A percentile compares a stretch with the other conserved stretches of the same genome.
Evolutionary conservation across 176 grass and related monocot species (phyloP).

Genomic region (Rhynchospora pubera): DNA sequence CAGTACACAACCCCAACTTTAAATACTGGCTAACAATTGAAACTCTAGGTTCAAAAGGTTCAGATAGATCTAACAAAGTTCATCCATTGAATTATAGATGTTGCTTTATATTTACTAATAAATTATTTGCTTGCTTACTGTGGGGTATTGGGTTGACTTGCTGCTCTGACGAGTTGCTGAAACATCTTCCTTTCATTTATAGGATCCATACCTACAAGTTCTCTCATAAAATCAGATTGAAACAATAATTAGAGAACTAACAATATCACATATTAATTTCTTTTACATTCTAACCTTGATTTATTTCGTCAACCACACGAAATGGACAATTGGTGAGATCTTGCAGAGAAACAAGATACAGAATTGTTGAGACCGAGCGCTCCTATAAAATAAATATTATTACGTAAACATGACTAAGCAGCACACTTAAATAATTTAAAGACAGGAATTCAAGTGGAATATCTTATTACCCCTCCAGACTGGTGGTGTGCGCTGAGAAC

Average conservation of each 20-base stretch:
- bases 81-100: background rate
- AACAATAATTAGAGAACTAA: constrained; percentile 4
- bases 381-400: constrained; percentile 46
- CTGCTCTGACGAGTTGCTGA: constrained; percentile 92
- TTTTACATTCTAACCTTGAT: constrained; percentile 48
- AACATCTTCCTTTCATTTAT: constrained; percentile 99
- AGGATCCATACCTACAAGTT: constrained; percentile 82
- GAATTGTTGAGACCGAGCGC: constrained; percentile 89
- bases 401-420: constrained; percentile 2
- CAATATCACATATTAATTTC: background rate
- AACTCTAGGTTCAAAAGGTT: background rate
- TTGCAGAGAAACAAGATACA: constrained; percentile 95
- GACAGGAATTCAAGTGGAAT: constrained; percentile 6
- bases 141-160: constrained; percentile 81
- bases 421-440: background rate
- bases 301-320: constrained; percentile 95
- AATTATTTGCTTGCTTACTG: constrained; percentile 47
- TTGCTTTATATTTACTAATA: background rate
- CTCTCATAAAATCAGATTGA: constrained; percentile 2
- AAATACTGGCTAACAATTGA: background rate
- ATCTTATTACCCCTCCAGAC: constrained; percentile 81
- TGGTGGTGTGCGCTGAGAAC: constrained; percentile 92
- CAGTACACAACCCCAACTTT: background rate
- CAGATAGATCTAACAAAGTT: background rate
- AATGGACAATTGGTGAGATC: constrained; percentile 94